Conservation (phyloP, 1,139 yeast species). For the Yamadazyma mexicana region DNA sequence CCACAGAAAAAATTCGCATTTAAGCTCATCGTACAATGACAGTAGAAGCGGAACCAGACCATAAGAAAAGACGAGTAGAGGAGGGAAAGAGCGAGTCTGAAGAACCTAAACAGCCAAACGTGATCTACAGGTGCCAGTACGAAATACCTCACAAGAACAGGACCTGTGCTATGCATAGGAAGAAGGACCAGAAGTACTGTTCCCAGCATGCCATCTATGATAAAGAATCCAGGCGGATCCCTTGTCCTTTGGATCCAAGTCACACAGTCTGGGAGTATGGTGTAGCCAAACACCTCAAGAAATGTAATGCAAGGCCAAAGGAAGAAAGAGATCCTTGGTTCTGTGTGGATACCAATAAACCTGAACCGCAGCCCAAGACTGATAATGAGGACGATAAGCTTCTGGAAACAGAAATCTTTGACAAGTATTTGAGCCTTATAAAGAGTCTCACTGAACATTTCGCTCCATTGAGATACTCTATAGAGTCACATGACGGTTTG, state of each 20-base stretch:
- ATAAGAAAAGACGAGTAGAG: neutral
- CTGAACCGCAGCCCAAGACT: neutral
- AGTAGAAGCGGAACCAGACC: neutral
- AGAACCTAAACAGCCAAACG: too few relatives aligned
- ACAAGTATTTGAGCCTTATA: constrained; percentile 33
- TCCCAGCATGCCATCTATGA: constrained; percentile 54
- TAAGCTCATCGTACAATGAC: neutral
- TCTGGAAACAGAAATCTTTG: constrained; percentile 14
- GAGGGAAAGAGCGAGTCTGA: neutral
- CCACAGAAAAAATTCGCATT: neutral
- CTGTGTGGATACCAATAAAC: constrained; percentile 35
- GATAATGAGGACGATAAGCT: constrained; percentile 11
- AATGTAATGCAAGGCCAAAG: constrained; percentile 54
- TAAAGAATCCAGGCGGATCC: constrained; percentile 44
- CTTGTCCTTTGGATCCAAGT: constrained; percentile 75
- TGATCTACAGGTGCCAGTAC: constrained; percentile 42
- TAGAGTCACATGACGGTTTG: constrained; percentile 31
- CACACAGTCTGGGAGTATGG: constrained; percentile 72
- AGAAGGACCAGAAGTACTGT: constrained; percentile 52
- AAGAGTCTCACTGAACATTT: constrained; percentile 13
- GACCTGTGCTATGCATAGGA: constrained; percentile 63
- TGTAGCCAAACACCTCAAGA: constrained; percentile 54
- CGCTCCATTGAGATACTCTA: constrained; percentile 11
- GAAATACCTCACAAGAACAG: constrained; percentile 49
- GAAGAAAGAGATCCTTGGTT: constrained; percentile 45